These are phyloP conservation scores for Lipomyces lipofer DNA, from an alignment of 805 yeast genomes.

Conservation along the genomic window DNA sequence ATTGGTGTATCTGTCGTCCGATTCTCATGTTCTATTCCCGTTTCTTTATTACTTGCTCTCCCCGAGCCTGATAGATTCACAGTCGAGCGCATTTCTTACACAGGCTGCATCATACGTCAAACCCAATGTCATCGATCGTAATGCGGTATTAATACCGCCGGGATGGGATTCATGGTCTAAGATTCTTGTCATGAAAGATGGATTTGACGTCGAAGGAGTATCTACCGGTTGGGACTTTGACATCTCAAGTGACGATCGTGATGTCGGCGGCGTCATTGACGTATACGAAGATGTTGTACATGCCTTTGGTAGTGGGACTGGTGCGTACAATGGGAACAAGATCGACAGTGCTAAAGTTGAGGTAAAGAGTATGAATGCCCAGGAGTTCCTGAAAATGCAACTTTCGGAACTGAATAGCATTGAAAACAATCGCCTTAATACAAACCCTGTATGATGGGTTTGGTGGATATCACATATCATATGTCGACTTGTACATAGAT, in stretches of 20 bases:
- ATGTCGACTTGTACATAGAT: too few species aligned
- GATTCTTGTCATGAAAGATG: conserved; percentile 35
- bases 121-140: conserved; percentile 33
- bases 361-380: conserved; percentile 7
- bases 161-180: conserved; percentile 42
- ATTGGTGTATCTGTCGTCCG: conserved; percentile 20
- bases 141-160: conserved; percentile 36
- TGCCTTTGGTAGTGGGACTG: conserved; percentile 20
- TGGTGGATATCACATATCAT: too few species aligned
- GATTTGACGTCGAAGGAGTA: conserved; percentile 31
- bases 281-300: conserved; percentile 30
- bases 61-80: conserved; percentile 6
- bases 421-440: neutral
- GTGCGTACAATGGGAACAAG: neutral
- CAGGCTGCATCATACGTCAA: conserved; percentile 16
- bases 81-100: neutral
- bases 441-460: neutral
- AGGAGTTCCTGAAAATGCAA: conserved; percentile 22
- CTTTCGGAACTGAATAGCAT: conserved; percentile 20
- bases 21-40: conserved; percentile 19
- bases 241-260: conserved; percentile 10
- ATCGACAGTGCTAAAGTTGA: conserved; percentile 7
- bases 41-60: conserved; percentile 20
- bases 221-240: conserved; percentile 33
- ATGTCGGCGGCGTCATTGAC: conserved; percentile 20